Base-by-base conservation (phyloP, 2,329 filamentous ascomycete species). In the Thermothelomyces thermophilus region DNA sequence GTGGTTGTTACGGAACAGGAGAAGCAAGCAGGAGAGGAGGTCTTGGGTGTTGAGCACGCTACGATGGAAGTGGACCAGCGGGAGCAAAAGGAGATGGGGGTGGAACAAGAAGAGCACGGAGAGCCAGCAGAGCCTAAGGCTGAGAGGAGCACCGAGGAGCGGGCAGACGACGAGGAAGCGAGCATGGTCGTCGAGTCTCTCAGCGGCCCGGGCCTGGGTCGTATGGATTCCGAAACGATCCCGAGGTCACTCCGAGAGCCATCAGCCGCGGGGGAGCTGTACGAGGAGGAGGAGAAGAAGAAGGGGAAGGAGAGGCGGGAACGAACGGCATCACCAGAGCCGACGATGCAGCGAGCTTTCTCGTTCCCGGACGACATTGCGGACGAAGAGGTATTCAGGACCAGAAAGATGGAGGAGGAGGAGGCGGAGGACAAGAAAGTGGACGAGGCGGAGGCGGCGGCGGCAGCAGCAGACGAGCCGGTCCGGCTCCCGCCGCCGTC, bases 141-240 rank as follows among this genome's bases (percentile, higher is more conserved):
- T 11, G 34, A 48, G 33, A 51, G 28, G 16, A 39, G 33, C 26
- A 7, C 50, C 40, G 33, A 51, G 10, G 40, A 43, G 36, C 22
- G 16, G 6, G 31, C 34, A 24, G 16, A 11, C 2, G 52, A 43
- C 16, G 22, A 41, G 14, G 24, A 47, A 34, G 6, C 28, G 30
- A 30, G 20, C 34, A n/a, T n/a, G n/a, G n/a, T n/a, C n/a, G 35
- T 31, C 10, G 19, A 42, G 14, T 8, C 41, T 20, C 36, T n/a
- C 24, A 50, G 13, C 19, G 8, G 50, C 4, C 14, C 14, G 11
- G 45, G 49, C 3, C 60, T 66, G 33, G 62, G 62, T n/a, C 59
- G 64, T 0, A 62, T 63, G 45, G 58, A 64, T 44, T 65, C 63
- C 3, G 61, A 65, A 48, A 62, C 60, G 16, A 57, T 62, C 26